A percentile compares a stretch with the other conserved stretches of the same genome.
Conservation (phyloP, 345 rosid genomes). For the Physaria fendleri region DNA sequence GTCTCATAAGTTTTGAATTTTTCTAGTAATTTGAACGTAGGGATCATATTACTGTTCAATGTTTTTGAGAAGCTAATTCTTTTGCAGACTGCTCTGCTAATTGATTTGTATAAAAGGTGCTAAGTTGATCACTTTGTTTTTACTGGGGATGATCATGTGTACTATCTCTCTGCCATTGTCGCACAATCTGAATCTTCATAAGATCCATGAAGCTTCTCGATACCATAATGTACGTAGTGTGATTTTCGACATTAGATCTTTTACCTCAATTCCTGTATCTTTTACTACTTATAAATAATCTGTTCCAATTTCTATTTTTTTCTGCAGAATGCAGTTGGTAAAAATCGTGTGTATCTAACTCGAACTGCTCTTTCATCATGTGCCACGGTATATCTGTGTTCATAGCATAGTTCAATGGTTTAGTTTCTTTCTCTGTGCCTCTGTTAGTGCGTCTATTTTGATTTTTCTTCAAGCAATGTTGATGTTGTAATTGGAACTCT, state of each 20-base stretch:
- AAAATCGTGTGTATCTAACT: slow-evolving; percentile 35
- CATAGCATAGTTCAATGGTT: slow-evolving; percentile 15
- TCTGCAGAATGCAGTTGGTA: slow-evolving; percentile 38
- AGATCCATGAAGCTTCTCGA: slow-evolving; percentile 32
- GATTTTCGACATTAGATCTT: background rate
- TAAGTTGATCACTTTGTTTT: background rate
- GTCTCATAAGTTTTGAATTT: background rate
- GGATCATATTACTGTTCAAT: background rate
- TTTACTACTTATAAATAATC: no score
- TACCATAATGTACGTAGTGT: slow-evolving; percentile 26
- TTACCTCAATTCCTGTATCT: background rate
- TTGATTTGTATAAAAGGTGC: slow-evolving; percentile 11
- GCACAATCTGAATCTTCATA: slow-evolving; percentile 40
- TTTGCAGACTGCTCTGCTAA: slow-evolving; percentile 9
- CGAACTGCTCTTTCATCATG: slow-evolving; percentile 46
- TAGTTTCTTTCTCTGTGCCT: slow-evolving; percentile 10
- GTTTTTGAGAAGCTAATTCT: slow-evolving; percentile 11
- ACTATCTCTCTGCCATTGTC: slow-evolving; percentile 46
- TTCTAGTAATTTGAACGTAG: background rate
- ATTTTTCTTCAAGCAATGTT: background rate
- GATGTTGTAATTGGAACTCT: background rate
- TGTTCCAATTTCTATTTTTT: background rate
- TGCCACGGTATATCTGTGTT: slow-evolving; percentile 45
- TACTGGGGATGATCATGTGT: slow-evolving; percentile 39
- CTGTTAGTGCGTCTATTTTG: background rate